These are phyloP conservation scores for Phytophthora pini DNA, from an alignment of 352 stramenopile species.

Conservation along the genomic window DNA sequence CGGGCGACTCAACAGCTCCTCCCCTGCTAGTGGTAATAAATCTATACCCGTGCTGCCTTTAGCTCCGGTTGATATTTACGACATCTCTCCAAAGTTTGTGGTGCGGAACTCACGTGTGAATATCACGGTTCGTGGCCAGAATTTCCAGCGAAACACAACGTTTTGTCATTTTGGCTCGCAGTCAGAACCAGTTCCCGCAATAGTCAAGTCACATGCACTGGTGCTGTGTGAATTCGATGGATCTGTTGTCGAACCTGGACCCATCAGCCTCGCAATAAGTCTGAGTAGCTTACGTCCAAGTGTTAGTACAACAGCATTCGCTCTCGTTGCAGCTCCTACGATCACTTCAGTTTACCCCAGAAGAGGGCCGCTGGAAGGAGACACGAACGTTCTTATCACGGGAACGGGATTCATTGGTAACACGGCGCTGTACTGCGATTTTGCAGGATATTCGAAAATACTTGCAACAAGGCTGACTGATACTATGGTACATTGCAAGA, in stretches of 20 bases:
- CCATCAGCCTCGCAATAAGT: slow-evolving; percentile 25
- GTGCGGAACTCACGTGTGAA: slow-evolving; percentile 14
- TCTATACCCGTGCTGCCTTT: background rate
- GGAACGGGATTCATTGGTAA: slow-evolving; percentile 26
- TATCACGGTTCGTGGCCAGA: slow-evolving; percentile 40
- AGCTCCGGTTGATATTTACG: slow-evolving; percentile 13
- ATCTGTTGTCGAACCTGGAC: background rate
- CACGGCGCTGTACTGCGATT: slow-evolving; percentile 36
- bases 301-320: slow-evolving; percentile 15
- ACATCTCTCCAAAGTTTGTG: slow-evolving; percentile 35
- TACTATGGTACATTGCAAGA: slow-evolving; percentile 31
- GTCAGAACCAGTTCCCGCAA: slow-evolving; percentile 9
- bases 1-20: background rate
- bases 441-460: slow-evolving; percentile 19
- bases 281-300: slow-evolving; percentile 14
- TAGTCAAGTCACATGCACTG: slow-evolving; percentile 23
- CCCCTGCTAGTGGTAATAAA: background rate
- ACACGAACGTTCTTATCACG: slow-evolving; percentile 23
- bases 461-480: slow-evolving; percentile 10
- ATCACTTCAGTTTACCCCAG: slow-evolving; percentile 28
- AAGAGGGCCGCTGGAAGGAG: slow-evolving; percentile 26
- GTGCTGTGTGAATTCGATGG: slow-evolving; percentile 32
- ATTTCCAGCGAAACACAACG: slow-evolving; percentile 29
- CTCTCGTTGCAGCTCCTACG: slow-evolving; percentile 13
- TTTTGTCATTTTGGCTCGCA: slow-evolving; percentile 37